These are phyloP conservation scores for Angophora floribunda DNA, from an alignment of 345 rosid genomes.

Conservation along the genomic window DNA sequence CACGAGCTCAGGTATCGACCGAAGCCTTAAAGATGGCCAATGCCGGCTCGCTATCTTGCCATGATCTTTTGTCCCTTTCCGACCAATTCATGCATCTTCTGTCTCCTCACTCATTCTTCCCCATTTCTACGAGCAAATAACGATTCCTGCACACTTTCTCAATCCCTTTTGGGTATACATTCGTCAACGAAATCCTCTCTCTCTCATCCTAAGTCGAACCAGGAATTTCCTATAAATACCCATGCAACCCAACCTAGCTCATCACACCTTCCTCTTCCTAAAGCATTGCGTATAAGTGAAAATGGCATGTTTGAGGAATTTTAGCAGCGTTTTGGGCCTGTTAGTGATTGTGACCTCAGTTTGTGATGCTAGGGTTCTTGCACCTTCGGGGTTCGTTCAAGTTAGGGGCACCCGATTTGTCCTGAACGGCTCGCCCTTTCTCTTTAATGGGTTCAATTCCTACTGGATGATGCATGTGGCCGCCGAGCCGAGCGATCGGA, in stretches of 20 bases:
- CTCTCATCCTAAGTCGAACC: not conserved
- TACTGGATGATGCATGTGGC: constrained; percentile 38
- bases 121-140: not conserved
- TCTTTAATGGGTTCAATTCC: constrained; percentile 37
- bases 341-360: not conserved
- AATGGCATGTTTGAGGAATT: not conserved
- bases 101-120: not conserved
- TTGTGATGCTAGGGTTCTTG: not conserved
- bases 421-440: constrained; percentile 17
- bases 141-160: not conserved
- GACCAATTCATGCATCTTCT: not conserved
- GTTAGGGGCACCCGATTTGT: constrained; percentile 11
- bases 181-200: not conserved
- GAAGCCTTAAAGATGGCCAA: not conserved
- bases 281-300: not conserved
- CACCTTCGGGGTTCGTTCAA: constrained; percentile 5
- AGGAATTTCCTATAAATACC: not conserved
- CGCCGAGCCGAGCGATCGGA: not conserved
- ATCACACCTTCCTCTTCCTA: not conserved
- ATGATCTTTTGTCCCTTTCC: not conserved
- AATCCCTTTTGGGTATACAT: not conserved
- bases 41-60: not conserved
- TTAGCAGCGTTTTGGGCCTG: not conserved
- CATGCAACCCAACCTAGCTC: not conserved
- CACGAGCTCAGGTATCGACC: not conserved